Evolutionary conservation across 768 basidiomycete genomes (phyloP).

Genomic region (Lactifluus hygrophoroides): DNA sequence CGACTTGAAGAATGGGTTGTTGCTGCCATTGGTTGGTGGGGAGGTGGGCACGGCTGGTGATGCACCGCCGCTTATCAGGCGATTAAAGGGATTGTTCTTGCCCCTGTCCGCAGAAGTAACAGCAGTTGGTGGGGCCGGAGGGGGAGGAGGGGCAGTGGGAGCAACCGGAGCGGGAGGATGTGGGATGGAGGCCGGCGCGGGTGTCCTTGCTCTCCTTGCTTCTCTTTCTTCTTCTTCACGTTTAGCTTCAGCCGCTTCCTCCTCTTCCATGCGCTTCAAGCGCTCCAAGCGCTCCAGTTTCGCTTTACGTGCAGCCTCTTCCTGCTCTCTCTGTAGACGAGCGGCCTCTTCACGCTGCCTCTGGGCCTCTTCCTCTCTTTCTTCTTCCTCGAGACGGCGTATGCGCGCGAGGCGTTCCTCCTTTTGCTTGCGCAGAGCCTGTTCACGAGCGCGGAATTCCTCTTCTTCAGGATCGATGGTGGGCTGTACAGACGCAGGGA

Average conservation of each 20-base stretch:
- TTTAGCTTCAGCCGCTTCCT: conserved; percentile 15
- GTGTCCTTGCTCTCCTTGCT: conserved; percentile 28
- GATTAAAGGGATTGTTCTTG: conserved; percentile 75
- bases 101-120: conserved; percentile 38
- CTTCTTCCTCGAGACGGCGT: conserved; percentile 54
- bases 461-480: conserved; percentile 74
- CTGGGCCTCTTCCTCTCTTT: conserved; percentile 49
- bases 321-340: conserved; percentile 28
- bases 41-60: conserved; percentile 29
- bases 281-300: conserved; percentile 15
- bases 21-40: conserved; percentile 36
- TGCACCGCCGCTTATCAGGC: conserved; percentile 45
- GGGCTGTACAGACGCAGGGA: conserved; percentile 33
- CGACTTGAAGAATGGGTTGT: conserved; percentile 69
- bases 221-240: conserved; percentile 12
- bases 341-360: conserved; percentile 30
- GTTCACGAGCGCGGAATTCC: conserved; percentile 58
- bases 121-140: conserved; percentile 33
- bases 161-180: conserved; percentile 29
- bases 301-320: conserved; percentile 16
- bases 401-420: conserved; percentile 65
- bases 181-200: conserved; percentile 31
- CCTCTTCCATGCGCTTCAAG: conserved; percentile 14
- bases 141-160: conserved; percentile 28
- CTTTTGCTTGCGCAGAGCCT: conserved; percentile 57